These are phyloP conservation scores for Malus hybrid DNA, from an alignment of 331 rosid species.

Conservation along the genomic window DNA sequence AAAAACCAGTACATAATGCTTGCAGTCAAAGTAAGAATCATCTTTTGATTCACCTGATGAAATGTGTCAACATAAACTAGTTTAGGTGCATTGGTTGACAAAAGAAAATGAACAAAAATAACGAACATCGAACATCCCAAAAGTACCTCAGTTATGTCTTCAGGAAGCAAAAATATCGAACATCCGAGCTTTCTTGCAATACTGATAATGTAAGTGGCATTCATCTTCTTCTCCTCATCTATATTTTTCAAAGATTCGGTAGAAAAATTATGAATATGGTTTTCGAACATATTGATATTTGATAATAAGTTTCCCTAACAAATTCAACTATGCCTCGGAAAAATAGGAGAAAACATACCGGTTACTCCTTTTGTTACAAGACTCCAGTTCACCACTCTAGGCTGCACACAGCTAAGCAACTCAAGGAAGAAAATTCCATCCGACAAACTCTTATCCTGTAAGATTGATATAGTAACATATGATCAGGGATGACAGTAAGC, in stretches of 20 bases:
- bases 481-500: neutral
- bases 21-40: constrained; percentile 93
- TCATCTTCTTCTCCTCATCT: constrained; percentile 94
- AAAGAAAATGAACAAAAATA: neutral
- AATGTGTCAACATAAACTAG: neutral
- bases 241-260: constrained; percentile 7
- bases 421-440: constrained; percentile 93
- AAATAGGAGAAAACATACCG: constrained; percentile 35
- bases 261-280: neutral
- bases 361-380: constrained; percentile 81
- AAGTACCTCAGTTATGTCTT: constrained; percentile 89
- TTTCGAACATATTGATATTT: no score
- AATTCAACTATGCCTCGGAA: neutral
- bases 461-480: constrained; percentile 10
- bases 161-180: constrained; percentile 90
- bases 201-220: constrained; percentile 92
- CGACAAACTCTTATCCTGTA: constrained; percentile 79
- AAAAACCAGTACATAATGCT: constrained; percentile 92
- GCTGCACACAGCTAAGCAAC: constrained; percentile 88
- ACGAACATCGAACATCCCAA: neutral
- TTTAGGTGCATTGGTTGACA: no score
- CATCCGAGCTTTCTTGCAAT: constrained; percentile 98
- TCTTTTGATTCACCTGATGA: constrained; percentile 85
- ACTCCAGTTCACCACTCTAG: constrained; percentile 90
- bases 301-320: no score